A percentile compares a stretch with the other conserved stretches of the same genome.
Evolutionary conservation across 495 filamentous ascomycete species (phyloP).

Genomic region (Xylaria palmicola): DNA sequence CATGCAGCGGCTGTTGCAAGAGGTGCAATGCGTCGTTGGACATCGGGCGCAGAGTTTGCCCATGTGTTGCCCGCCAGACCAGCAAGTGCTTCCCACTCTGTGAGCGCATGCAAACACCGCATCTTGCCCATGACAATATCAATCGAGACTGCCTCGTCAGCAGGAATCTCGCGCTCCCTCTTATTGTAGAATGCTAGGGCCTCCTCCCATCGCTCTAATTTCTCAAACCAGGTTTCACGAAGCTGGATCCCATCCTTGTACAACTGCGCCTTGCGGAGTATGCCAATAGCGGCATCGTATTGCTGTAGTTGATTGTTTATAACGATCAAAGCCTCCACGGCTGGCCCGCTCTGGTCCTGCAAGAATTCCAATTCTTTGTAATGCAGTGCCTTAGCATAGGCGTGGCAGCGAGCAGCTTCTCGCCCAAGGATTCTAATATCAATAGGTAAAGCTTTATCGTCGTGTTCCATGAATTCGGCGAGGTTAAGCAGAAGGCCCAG

Average conservation of each 20-base stretch:
- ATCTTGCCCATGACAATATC: conserved; percentile 99
- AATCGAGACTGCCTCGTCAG: conserved; percentile 62
- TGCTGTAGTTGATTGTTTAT: conserved; percentile 99
- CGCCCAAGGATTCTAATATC: conserved; percentile 91
- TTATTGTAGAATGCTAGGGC: conserved; percentile 88
- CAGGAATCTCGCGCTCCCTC: conserved; percentile 65
- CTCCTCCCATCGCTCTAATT: conserved; percentile 96
- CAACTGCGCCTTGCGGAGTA: conserved; percentile 87
- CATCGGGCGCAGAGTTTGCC: conserved; percentile 78
- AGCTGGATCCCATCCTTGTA: conserved; percentile 90
- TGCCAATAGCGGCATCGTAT: conserved; percentile 95
- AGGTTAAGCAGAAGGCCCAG: conserved; percentile 92
- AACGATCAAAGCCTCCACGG: conserved; percentile 93
- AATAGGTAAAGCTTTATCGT: conserved; percentile 96
- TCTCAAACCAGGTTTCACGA: conserved; percentile 98
- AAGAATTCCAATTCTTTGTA: conserved; percentile 99
- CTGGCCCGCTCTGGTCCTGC: conserved; percentile 92
- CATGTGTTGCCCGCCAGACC: conserved; percentile 88
- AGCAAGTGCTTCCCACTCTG: conserved; percentile 93
- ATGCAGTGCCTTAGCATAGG: conserved; percentile 95
- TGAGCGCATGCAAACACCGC: conserved; percentile 94
- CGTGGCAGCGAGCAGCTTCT: conserved; percentile 93
- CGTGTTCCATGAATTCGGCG: conserved; percentile 99
- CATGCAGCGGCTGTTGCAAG: conserved; percentile 96
- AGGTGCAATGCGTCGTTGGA: conserved; percentile 84